Conservation (phyloP, 129 eudicot genomes). For the Sambucus nigra region DNA sequence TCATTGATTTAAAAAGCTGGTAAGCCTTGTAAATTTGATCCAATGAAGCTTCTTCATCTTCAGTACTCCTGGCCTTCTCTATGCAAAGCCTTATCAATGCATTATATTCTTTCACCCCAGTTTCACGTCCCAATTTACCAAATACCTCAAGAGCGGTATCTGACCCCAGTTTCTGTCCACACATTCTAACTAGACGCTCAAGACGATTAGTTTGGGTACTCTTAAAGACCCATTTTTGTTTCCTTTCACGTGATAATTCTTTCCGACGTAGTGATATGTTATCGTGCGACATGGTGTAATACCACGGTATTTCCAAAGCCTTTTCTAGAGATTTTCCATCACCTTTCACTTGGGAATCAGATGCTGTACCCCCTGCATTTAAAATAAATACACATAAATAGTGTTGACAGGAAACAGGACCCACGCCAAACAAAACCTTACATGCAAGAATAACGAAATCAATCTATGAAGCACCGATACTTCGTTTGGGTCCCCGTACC, state of each 20-base stretch:
- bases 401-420: background rate
- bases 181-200: conserved; percentile 30
- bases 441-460: background rate
- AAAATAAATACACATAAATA: background rate
- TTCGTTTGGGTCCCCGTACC: too few species aligned
- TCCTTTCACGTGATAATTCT: conserved; percentile 51
- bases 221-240: conserved; percentile 55
- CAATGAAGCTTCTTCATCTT: conserved; percentile 52
- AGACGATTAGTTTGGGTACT: conserved; percentile 30
- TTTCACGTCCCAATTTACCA: conserved; percentile 48
- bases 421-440: background rate
- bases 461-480: too few species aligned
- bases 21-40: conserved; percentile 52
- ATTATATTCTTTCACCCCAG: conserved; percentile 59
- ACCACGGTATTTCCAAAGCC: conserved; percentile 36
- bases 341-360: conserved; percentile 13
- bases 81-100: conserved; percentile 44
- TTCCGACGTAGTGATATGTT: conserved; percentile 30
- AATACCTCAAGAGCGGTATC: conserved; percentile 40
- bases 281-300: conserved; percentile 10
- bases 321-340: background rate
- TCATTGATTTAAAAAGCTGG: conserved; percentile 41
- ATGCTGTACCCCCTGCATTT: conserved; percentile 27
- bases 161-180: conserved; percentile 56
- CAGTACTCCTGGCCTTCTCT: conserved; percentile 47